Evolutionary conservation across 768 basidiomycete genomes (phyloP), one percentile per base, ranked within the genome.

Genomic region (Tricholoma flavovirens): DNA sequence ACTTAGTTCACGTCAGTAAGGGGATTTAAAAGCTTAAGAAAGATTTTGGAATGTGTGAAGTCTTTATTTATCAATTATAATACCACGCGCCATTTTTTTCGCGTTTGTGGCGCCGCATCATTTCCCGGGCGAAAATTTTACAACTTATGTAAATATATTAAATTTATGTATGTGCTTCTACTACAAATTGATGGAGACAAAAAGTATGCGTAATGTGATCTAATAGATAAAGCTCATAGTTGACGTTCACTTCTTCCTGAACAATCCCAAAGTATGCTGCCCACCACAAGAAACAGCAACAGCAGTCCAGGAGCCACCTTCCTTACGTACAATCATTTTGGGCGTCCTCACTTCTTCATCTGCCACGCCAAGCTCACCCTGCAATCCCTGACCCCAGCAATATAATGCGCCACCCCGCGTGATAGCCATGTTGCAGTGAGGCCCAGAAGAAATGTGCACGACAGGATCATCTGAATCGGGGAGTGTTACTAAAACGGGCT

Each of bases 321-420:
- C 84, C 66, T 79, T 82, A 49, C 87, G 82, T 21, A 91, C 89
- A 42, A 90, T 79, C 15, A 79, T 74, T 38, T 72, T 81, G 0
- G 89, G 89, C 7, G 83, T 87, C 61, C 72, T 73, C 19, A 84
- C 82, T 53, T 78, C 79, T 48, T 76, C 79, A 53, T 81, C 81
- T 26, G 78, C 78, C 35, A 81, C 77, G 11, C 88, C 89, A 17
- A 91, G 76, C 66, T 91, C 89, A 50, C 88, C 83, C 62, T 88
- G 86, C 4, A 81, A 77, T n/a, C 87, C 87, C 58, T 86, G 83
- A 50, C 89, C 89, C 89, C 89, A 91, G 30, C 82, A 74, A 63
- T 86, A 89, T 60, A 90, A 68, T 2, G 86, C 83, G 32, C 88
- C 89, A 42, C 73, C 82, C 57, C 72, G 65, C 5, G 87, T 87